Evolutionary conservation across 345 rosid species (phyloP).

Genomic region (Gynandropsis gynandra): DNA sequence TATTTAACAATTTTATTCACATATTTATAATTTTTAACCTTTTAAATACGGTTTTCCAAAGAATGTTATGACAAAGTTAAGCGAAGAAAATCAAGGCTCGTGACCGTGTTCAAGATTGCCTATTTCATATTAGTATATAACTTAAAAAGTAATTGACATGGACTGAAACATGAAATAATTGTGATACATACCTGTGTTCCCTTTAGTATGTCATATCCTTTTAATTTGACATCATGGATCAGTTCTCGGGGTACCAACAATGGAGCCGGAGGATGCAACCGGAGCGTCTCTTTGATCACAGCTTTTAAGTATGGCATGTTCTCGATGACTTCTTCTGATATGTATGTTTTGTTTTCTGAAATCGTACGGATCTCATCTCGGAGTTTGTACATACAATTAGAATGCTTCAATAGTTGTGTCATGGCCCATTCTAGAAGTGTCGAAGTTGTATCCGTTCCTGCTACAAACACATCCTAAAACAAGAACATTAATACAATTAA

Average conservation of each 20-base stretch:
- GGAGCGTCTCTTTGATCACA: slow-evolving; percentile 21
- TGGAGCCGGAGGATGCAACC: slow-evolving; percentile 22
- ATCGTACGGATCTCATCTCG: slow-evolving; percentile 14
- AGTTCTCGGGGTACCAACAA: slow-evolving; percentile 22
- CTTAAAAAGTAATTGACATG: too few species aligned
- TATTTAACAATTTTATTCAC: too few species aligned
- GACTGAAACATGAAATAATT: too few species aligned
- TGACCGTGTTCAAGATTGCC: too few species aligned
- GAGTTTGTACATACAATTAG: slow-evolving; percentile 10
- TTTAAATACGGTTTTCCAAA: too few species aligned
- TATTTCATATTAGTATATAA: too few species aligned
- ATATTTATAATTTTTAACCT: too few species aligned
- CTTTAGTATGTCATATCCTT: slow-evolving; percentile 20
- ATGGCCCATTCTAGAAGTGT: slow-evolving; percentile 24
- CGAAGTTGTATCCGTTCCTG: slow-evolving; percentile 24
- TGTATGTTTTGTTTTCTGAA: slow-evolving; percentile 11
- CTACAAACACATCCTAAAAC: slow-evolving; percentile 22
- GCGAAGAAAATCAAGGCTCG: too few species aligned
- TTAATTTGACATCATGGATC: slow-evolving; percentile 19
- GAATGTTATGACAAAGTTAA: too few species aligned
- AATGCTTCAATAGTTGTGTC: slow-evolving; percentile 18
- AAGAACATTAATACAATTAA: background rate
- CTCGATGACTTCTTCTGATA: slow-evolving; percentile 19
- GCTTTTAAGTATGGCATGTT: slow-evolving; percentile 12
- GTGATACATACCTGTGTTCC: background rate